A percentile compares a stretch with the other conserved stretches of the same genome.
phyloP scores from a whole-genome alignment of 1,284 basidiomycete genomes.

The Irpex rosettiformis region DNA sequence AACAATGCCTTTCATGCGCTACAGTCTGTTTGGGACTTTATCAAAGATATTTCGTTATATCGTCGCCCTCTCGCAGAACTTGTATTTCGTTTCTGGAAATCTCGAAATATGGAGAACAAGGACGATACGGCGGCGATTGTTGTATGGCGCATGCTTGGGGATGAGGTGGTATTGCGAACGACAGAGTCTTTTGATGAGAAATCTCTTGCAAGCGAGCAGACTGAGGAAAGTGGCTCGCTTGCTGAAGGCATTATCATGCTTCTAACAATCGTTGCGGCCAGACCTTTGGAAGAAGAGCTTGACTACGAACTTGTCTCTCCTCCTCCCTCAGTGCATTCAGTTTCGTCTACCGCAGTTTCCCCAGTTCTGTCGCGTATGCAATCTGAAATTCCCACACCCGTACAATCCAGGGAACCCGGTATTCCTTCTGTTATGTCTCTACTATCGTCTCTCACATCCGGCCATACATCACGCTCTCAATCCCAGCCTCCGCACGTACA shows the following conservation, averaged over 20 bases:
- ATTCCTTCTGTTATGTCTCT: conserved; percentile 63
- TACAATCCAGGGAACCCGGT: conserved; percentile 40
- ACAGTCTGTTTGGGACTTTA: conserved; percentile 53
- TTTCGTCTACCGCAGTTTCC: conserved; percentile 30
- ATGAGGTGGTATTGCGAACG: conserved; percentile 54
- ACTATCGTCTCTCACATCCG: conserved; percentile 54
- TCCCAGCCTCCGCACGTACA: conserved; percentile 35
- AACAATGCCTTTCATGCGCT: conserved; percentile 52
- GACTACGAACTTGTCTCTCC: conserved; percentile 11
- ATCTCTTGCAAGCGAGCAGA: conserved; percentile 7
- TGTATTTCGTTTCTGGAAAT: conserved; percentile 51
- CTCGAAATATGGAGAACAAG: conserved; percentile 32
- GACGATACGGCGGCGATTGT: conserved; percentile 39
- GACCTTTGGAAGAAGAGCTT: conserved; percentile 21
- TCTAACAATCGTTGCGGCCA: conserved; percentile 16
- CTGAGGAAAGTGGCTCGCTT: conserved; percentile 11
- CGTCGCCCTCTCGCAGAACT: conserved; percentile 57
- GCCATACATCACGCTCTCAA: conserved; percentile 51
- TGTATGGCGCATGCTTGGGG: conserved; percentile 61
- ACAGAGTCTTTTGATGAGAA: conserved; percentile 31
- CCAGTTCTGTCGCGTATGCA: conserved; percentile 55
- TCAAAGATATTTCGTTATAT: conserved; percentile 67
- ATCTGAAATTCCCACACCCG: conserved; percentile 40
- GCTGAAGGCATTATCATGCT: conserved; percentile 19
- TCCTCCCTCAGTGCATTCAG: conserved; percentile 1